Percentiles rank a stretch among this genome's conserved stretches.
Conservation (phyloP, 495 filamentous ascomycete genomes). For the Astrocystis sublimbata region DNA sequence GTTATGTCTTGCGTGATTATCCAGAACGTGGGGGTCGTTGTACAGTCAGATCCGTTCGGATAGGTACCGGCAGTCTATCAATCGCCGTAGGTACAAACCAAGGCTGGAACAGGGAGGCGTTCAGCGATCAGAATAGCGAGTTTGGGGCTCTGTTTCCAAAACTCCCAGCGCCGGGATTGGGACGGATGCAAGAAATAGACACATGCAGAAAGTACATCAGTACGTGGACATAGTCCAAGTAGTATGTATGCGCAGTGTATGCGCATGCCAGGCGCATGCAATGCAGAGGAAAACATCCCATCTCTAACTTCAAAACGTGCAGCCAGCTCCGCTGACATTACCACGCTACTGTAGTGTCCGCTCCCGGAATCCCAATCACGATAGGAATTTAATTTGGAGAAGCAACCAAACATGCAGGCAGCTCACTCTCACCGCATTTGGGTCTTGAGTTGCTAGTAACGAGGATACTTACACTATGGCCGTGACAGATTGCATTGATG, state of each 20-base stretch:
- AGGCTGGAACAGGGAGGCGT: slow-evolving; percentile 14
- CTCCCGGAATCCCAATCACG: neutral
- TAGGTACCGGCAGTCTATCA: slow-evolving; percentile 6
- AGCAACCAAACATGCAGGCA: neutral
- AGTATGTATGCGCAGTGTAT: neutral
- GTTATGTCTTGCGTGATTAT: slow-evolving; percentile 6
- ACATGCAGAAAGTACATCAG: no score
- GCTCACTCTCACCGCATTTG: neutral
- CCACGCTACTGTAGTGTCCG: neutral
- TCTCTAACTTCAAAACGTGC: neutral
- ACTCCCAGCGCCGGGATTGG: neutral
- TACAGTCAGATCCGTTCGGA: slow-evolving; percentile 1
- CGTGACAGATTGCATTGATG: slow-evolving; percentile 10
- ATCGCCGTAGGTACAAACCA: neutral
- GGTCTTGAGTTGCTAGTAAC: neutral
- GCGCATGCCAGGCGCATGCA: neutral
- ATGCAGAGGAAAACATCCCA: neutral
- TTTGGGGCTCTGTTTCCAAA: neutral
- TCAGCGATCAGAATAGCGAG: neutral
- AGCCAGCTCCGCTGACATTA: neutral
- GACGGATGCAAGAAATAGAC: neutral
- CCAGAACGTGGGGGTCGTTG: slow-evolving; percentile 4
- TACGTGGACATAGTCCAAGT: neutral
- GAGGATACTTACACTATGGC: no score
- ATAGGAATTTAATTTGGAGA: neutral